A percentile compares a stretch with the other conserved stretches of the same genome.
These are phyloP conservation scores for Neofusicoccum ribis DNA, from an alignment of 2,329 filamentous ascomycete species.

Conservation along the genomic window DNA sequence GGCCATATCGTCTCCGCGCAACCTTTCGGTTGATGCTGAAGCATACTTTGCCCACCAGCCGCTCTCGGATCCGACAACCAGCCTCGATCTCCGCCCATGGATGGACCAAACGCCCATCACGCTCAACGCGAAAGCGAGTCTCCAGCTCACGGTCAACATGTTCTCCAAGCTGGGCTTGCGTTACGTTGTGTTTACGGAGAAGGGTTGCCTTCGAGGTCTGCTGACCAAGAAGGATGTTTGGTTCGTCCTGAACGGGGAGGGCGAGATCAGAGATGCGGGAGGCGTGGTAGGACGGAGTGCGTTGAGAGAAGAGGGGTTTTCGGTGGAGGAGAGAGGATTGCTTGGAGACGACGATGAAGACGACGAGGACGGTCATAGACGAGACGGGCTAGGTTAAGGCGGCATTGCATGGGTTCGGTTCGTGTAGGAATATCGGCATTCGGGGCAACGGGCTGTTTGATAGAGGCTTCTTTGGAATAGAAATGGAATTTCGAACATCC, in stretches of 20 bases:
- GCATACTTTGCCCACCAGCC: conserved; percentile 83
- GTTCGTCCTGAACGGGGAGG: conserved; percentile 81
- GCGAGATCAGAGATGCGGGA: conserved; percentile 28
- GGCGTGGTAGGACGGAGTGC: conserved; percentile 34
- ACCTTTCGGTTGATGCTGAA: conserved; percentile 69
- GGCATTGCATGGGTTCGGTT: neutral
- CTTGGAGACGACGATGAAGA: conserved; percentile 24
- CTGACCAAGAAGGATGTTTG: conserved; percentile 98
- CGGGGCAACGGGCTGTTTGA: neutral
- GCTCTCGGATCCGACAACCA: conserved; percentile 68
- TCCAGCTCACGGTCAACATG: conserved; percentile 86
- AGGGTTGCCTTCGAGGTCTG: conserved; percentile 77
- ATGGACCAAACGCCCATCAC: conserved; percentile 99
- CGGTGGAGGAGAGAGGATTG: conserved; percentile 42
- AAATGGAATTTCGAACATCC: neutral
- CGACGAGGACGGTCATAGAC: conserved; percentile 2
- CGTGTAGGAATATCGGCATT: conserved; percentile 5
- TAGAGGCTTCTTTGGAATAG: conserved; percentile 2
- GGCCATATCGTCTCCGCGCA: conserved; percentile 57
- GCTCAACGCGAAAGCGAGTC: conserved; percentile 70
- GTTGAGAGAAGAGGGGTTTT: conserved; percentile 32
- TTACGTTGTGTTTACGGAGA: conserved; percentile 84
- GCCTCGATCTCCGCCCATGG: conserved; percentile 89
- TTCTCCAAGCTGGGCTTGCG: conserved; percentile 92
- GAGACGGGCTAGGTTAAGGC: neutral